Base-by-base conservation (phyloP, 768 basidiomycete species). In the Lentinula guzmanii region DNA sequence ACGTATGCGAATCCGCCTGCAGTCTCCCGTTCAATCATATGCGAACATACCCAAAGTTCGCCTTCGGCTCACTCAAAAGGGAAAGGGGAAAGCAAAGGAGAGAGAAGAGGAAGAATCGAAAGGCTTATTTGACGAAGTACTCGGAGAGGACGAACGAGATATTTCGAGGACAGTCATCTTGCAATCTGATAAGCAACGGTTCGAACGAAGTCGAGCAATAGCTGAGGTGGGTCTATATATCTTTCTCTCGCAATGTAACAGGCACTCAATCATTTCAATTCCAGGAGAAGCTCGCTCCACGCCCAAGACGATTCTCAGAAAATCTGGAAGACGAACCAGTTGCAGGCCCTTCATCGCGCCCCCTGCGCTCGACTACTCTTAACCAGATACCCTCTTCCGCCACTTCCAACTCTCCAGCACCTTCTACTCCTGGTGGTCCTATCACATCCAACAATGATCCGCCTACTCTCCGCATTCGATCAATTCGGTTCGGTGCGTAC, bases 401-500 rank as follows among this genome's bases (percentile, higher is more conserved):
- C 33, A 63, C 70, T 21, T 73, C 76, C 28, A 76, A 73, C 60
- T 80, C 75, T 58, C 76, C 75, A n/a, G 74, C 67, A 52, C 75
- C 74, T 61, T 71, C 81, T 63, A 77, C 82, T 18, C 74, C 79
- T 42, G 68, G 75, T 53, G 68, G 66, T 52, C 65, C 74, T n/a
- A 56, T 72, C 48, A 72, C 70, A 63, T 63, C 69, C 55, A 71
- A 18, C 62, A 35, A 57, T 58, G 10, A 62, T 63, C 33, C 60
- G 73, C 41, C 72, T 73, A 35, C 70, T 73, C 81, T 89, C 50
- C 86, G 88, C 65, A 97, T 96, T 79, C 89, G 86, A 60, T 86
- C 83, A 60, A 94, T 98, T 64, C 86, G 94, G 33, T 95, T 98
- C 67, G 95, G 95, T 31, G 80, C 84, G 60, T 95, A 80, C 70